Base-by-base conservation (phyloP, 2,329 filamentous ascomycete genomes). In the Leptographium flavum region DNA sequence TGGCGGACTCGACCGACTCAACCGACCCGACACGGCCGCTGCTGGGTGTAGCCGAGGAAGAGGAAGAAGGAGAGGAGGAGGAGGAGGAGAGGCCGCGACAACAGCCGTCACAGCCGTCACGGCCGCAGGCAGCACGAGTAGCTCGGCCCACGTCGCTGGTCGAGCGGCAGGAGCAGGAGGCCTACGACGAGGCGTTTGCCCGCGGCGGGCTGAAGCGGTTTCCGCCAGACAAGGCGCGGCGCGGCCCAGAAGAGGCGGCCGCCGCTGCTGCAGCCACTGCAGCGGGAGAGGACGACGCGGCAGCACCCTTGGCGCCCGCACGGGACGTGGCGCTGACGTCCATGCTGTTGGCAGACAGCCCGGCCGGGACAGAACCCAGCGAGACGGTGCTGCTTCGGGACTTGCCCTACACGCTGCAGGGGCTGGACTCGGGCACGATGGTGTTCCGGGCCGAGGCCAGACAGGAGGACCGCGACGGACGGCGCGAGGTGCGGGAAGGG, bases 321-420 rank as follows among this genome's bases (percentile, higher is more conserved):
- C 49, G 51, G 51, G 69, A 74, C 42, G 69, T 75, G n/a, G 65
- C 69, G 0, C 59, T 76, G 37, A 79, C 76, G 52, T 76, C 74
- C 3, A 71, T 70, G 13, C 61, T 74, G 1, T 61, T 80, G 7
- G 72, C 75, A 3, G 71, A 70, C 51, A 75, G 76, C 54, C 70
- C 74, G 51, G 60, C 67, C 25, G 67, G 73, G 36, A 68, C 75
- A 28, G 68, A 76, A 23, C 80, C 81, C 1, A 65, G 76, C 1
- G 83, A 88, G 58, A 71, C 74, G 23, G 70, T 71, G 15, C 69
- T 88, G 13, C 64, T 88, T 21, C 74, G 83, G 53, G 90, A 96
- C 57, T 68, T 96, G 4, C 88, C 92, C 0, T 96, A 92, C 57
- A 95, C 88, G 1, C 69, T 96, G 0, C 92, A 96, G 62, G 92